Conservation (phyloP, 257 asterid genomes). For the Petrea volubilis region DNA sequence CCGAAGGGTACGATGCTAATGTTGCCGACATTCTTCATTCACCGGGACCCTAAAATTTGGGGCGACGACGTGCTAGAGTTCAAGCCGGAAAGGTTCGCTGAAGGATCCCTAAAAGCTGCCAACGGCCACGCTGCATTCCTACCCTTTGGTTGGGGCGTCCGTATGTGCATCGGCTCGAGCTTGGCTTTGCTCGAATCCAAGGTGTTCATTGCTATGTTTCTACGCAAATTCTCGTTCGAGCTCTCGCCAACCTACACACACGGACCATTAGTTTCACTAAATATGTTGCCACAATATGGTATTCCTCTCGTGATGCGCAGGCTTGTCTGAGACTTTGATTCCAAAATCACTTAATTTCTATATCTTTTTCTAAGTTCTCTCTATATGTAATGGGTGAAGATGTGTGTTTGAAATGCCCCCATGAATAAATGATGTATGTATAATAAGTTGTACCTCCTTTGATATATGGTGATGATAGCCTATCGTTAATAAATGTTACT, state of each 20-base stretch:
- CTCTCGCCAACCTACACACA: too few species aligned
- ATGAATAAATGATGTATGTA: too few species aligned
- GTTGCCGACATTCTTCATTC: slow-evolving; percentile 29
- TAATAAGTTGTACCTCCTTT: too few species aligned
- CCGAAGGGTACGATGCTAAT: slow-evolving; percentile 30
- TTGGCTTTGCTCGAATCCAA: slow-evolving; percentile 29
- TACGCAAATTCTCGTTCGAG: slow-evolving; percentile 24
- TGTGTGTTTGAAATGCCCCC: too few species aligned
- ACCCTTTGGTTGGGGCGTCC: slow-evolving; percentile 41
- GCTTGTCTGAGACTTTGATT: slow-evolving; percentile 5
- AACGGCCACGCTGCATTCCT: slow-evolving; percentile 33
- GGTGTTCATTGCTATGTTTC: slow-evolving; percentile 17
- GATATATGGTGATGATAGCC: too few species aligned
- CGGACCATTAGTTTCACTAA: slow-evolving; percentile 26
- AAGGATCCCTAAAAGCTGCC: slow-evolving; percentile 37
- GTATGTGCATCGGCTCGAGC: slow-evolving; percentile 32
- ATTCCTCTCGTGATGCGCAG: slow-evolving; percentile 27
- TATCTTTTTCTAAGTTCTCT: too few species aligned
- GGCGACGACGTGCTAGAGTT: slow-evolving; percentile 37
- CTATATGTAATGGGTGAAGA: too few species aligned
- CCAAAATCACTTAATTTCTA: neutral
- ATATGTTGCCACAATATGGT: slow-evolving; percentile 35
- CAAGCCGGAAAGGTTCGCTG: slow-evolving; percentile 35
- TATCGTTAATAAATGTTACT: too few species aligned
- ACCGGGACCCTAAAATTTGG: slow-evolving; percentile 31